Evolutionary conservation across 2,329 filamentous ascomycete species (phyloP).

Genomic region (Pseudocercospora cruenta): DNA sequence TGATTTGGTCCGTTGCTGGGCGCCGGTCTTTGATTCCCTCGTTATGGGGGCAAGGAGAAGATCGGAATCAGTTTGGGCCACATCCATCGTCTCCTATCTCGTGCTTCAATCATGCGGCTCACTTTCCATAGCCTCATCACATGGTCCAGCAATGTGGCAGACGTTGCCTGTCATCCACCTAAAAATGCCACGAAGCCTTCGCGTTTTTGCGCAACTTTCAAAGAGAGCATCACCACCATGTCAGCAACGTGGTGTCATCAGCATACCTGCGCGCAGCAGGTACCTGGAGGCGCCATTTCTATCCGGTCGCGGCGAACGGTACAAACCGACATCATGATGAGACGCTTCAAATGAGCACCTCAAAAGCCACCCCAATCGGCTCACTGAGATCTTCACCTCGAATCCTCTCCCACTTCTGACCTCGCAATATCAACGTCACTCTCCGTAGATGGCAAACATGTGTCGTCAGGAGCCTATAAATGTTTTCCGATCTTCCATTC

Average conservation of each 20-base stretch:
- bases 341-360: background rate
- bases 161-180: background rate
- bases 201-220: too few relatives aligned
- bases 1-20: constrained; percentile 68
- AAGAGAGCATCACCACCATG: background rate
- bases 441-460: too few relatives aligned
- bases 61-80: constrained; percentile 76
- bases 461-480: too few relatives aligned
- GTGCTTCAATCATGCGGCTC: background rate
- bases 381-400: too few relatives aligned
- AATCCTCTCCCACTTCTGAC: too few relatives aligned
- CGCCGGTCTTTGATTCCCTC: constrained; percentile 71
- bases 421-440: too few relatives aligned
- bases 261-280: background rate
- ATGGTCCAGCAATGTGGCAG: background rate
- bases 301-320: background rate
- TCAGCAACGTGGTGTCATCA: background rate
- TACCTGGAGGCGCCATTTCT: background rate
- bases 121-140: too few relatives aligned
- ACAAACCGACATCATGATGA: too few relatives aligned
- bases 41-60: constrained; percentile 66
- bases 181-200: background rate
- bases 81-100: constrained; percentile 38
- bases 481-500: too few relatives aligned
- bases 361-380: background rate